Conservation (phyloP, 2,329 filamentous ascomycete genomes). For the Venturia nashicola region DNA sequence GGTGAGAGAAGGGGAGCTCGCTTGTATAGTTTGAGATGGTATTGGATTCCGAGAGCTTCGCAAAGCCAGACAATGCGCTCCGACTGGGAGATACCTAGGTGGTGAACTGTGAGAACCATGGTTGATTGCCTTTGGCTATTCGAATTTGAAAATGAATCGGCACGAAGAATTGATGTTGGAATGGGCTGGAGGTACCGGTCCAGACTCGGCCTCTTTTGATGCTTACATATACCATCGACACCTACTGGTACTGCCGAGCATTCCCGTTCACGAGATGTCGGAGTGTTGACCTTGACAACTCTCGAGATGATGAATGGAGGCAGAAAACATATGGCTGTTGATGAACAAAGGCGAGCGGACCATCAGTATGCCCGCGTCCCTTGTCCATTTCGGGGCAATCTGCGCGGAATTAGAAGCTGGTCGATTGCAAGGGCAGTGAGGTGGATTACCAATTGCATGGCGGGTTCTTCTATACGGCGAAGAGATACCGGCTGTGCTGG, state of each 20-base stretch:
- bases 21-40: slow-evolving; percentile 20
- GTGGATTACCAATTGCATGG: background rate
- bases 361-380: no score
- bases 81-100: slow-evolving; percentile 40
- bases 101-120: slow-evolving; percentile 32
- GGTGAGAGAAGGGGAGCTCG: slow-evolving; percentile 27
- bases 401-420: background rate
- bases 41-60: slow-evolving; percentile 43
- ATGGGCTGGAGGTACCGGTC: background rate
- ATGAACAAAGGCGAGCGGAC: no score
- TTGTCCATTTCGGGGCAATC: background rate
- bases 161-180: background rate
- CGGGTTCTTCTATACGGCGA: no score
- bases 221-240: background rate
- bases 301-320: no score
- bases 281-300: no score
- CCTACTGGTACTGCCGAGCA: background rate
- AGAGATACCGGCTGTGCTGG: no score
- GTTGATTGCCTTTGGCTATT: background rate
- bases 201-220: background rate
- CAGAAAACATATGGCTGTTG: no score
- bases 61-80: slow-evolving; percentile 44
- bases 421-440: no score
- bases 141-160: background rate
- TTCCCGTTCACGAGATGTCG: no score